phyloP scores from a whole-genome alignment of 306 rosid species.

The Cucurbita maxima region DNA sequence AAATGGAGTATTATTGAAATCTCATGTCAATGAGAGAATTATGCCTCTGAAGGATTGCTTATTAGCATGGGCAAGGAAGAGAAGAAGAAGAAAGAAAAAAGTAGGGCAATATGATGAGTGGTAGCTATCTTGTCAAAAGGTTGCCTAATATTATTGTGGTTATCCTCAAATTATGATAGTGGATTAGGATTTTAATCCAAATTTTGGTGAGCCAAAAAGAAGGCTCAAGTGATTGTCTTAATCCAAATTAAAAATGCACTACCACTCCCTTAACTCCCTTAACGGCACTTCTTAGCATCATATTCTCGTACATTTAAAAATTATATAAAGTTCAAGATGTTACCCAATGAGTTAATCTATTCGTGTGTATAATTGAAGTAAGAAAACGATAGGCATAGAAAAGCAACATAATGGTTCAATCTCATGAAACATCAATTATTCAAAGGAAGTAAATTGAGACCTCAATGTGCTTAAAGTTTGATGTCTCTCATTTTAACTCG shows the following conservation, averaged over 20 bases:
- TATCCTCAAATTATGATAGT: not conserved
- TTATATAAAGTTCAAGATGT: not conserved
- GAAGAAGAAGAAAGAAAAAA: too few species aligned
- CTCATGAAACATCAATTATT: not conserved
- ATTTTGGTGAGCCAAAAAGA: not conserved
- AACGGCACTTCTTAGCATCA: not conserved
- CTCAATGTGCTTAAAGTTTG: not conserved
- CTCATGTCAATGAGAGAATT: too few species aligned
- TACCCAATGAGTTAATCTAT: not conserved
- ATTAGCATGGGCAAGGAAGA: not conserved
- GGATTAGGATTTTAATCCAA: not conserved
- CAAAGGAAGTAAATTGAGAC: not conserved
- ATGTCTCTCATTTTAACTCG: not conserved
- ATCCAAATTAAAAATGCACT: not conserved
- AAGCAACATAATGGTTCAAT: not conserved
- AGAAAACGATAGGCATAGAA: not conserved
- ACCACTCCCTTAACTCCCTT: not conserved
- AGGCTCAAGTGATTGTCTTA: conserved; percentile 1
- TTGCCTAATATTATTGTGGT: not conserved
- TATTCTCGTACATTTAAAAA: too few species aligned
- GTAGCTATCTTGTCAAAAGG: not conserved
- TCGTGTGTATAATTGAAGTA: not conserved
- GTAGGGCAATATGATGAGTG: not conserved
- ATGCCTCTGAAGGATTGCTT: too few species aligned
- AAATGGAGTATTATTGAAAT: too few species aligned